Percentiles rank a stretch among this genome's conserved stretches.
Conservation (phyloP, 1,139 yeast genomes). For the Arxiozyma telluris region DNA sequence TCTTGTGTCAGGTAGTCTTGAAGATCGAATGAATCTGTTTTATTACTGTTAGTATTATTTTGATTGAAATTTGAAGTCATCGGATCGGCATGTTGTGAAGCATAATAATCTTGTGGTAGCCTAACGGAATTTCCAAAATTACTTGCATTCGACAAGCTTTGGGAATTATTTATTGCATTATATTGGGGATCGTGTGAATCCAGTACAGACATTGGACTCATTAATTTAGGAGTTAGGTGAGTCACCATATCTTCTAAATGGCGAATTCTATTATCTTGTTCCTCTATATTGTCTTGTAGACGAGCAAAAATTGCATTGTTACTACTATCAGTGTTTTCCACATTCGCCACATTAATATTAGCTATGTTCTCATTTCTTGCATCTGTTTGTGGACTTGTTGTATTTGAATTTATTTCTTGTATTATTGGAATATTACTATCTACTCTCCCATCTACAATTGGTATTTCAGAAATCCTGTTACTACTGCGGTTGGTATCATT, state of each 20-base stretch:
- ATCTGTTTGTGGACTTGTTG: slow-evolving; percentile 1
- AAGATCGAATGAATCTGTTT: slow-evolving; percentile 7
- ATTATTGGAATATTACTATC: neutral
- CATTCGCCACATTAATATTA: neutral
- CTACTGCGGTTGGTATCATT: slow-evolving; percentile 8
- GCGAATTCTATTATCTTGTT: slow-evolving; percentile 28
- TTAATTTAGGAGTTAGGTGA: slow-evolving; percentile 11
- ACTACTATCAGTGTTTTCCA: neutral
- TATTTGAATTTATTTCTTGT: slow-evolving; percentile 2
- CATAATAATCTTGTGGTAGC: neutral
- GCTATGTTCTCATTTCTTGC: neutral
- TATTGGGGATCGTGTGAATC: neutral
- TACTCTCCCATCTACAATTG: slow-evolving; percentile 19
- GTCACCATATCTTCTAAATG: slow-evolving; percentile 24
- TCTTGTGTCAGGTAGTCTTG: slow-evolving; percentile 11
- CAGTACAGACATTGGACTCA: neutral
- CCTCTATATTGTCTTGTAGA: slow-evolving; percentile 19
- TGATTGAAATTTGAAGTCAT: neutral
- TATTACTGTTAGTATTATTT: neutral
- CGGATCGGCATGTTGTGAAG: neutral
- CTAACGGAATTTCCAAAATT: neutral
- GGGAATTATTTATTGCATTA: neutral
- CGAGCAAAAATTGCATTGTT: neutral
- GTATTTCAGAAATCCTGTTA: slow-evolving; percentile 20
- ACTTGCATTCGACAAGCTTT: neutral